phyloP scores from a whole-genome alignment of 768 basidiomycete species.

The Termitomyces sp. region DNA sequence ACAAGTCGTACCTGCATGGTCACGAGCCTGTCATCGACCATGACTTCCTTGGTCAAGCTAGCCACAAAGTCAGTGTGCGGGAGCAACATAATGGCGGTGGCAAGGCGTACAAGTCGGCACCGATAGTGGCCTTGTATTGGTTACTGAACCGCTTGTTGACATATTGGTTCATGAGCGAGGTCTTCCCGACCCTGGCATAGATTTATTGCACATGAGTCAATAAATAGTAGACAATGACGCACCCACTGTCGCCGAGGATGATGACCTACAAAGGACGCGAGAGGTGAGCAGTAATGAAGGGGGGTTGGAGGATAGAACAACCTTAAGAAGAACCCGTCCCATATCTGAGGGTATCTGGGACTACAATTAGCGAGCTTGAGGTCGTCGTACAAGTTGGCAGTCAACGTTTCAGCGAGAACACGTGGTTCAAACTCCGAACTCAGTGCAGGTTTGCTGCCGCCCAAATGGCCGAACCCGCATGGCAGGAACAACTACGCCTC shows the following conservation, averaged over 20 bases:
- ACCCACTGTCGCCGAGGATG: conserved; percentile 98
- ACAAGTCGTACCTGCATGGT: conserved; percentile 84
- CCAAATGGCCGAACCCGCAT: conserved; percentile 75
- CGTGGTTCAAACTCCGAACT: conserved; percentile 40
- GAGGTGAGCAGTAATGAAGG: not conserved
- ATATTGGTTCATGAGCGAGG: conserved; percentile 99
- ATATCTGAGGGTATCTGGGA: conserved; percentile 35
- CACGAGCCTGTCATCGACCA: conserved; percentile 96
- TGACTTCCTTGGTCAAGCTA: conserved; percentile 96
- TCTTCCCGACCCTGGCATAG: conserved; percentile 85
- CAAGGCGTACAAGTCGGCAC: conserved; percentile 84
- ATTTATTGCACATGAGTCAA: conserved; percentile 8
- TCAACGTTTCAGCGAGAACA: conserved; percentile 22
- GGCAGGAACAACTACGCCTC: conserved; percentile 79
- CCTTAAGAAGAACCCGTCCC: conserved; percentile 89
- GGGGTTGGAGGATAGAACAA: conserved; percentile 21
- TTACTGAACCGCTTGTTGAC: conserved; percentile 99
- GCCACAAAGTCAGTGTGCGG: conserved; percentile 18
- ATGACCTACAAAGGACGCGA: conserved; percentile 65
- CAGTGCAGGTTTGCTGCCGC: conserved; percentile 12
- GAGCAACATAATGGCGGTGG: conserved; percentile 6
- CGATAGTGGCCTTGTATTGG: conserved; percentile 99
- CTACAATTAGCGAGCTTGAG: conserved; percentile 18
- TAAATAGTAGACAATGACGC: conserved; percentile 28
- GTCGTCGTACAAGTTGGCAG: conserved; percentile 17